Percentiles rank a stretch among this genome's conserved stretches.
Evolutionary conservation across 2,329 filamentous ascomycete species (phyloP).

Genomic region (Mycosphaerella sp.): DNA sequence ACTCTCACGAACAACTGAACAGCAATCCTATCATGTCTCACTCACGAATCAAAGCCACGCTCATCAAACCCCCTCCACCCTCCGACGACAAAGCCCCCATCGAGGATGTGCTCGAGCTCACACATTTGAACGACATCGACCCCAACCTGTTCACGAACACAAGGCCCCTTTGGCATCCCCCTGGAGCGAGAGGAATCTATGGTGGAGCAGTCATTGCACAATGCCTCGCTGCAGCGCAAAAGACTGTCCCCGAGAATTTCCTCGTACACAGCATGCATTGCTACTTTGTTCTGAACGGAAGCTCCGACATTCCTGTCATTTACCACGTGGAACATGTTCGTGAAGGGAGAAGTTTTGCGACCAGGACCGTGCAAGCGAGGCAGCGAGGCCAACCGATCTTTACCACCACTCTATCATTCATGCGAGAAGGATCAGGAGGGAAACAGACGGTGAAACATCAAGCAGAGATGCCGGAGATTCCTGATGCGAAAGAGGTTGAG

Average conservation of each 20-base stretch:
- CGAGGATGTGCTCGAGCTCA: conserved; percentile 84
- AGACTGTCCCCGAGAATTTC: conserved; percentile 75
- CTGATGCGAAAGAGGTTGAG: conserved; percentile 39
- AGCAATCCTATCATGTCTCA: conserved; percentile 5
- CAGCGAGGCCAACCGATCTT: conserved; percentile 88
- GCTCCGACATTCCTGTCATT: conserved; percentile 74
- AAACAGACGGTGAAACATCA: conserved; percentile 59
- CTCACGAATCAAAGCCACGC: conserved; percentile 31
- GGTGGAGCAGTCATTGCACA: conserved; percentile 93
- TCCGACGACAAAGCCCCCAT: conserved; percentile 70
- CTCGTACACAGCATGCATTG: conserved; percentile 95
- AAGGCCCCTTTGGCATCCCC: conserved; percentile 83
- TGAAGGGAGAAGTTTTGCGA: conserved; percentile 82
- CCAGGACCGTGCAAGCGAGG: conserved; percentile 89
- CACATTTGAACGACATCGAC: conserved; percentile 67
- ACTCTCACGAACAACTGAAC: neutral
- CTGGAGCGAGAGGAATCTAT: conserved; percentile 86
- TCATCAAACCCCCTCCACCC: conserved; percentile 67
- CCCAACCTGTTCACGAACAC: conserved; percentile 94
- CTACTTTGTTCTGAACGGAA: conserved; percentile 93
- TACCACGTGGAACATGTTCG: conserved; percentile 94
- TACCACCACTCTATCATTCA: conserved; percentile 89
- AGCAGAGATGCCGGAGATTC: conserved; percentile 44
- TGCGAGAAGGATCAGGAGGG: conserved; percentile 56
- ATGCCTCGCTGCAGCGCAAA: conserved; percentile 78